phyloP scores from a whole-genome alignment of 2,329 filamentous ascomycete species.

The Aaosphaeria arxii region DNA sequence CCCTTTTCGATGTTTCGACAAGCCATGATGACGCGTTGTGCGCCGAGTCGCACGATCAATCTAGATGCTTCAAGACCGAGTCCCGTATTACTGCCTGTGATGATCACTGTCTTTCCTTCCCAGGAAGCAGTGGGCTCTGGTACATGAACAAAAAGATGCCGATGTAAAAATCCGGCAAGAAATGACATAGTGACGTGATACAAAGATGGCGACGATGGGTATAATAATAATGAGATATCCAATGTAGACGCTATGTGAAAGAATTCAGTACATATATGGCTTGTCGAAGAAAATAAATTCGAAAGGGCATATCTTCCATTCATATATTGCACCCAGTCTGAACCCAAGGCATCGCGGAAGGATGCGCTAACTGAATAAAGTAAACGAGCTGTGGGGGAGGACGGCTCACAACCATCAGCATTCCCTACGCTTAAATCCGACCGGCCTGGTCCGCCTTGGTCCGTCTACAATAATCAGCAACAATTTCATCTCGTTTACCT shows the following conservation, averaged over 20 bases:
- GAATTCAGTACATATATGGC: too few species aligned
- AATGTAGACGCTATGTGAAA: background rate
- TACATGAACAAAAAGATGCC: background rate
- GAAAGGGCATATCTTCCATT: too few species aligned
- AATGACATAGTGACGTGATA: background rate
- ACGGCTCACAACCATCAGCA: too few species aligned
- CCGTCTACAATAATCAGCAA: too few species aligned
- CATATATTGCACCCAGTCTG: too few species aligned
- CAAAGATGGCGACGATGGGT: background rate
- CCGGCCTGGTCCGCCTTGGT: too few species aligned
- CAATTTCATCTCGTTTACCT: too few species aligned
- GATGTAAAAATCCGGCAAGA: background rate
- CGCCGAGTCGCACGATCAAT: conserved; percentile 41
- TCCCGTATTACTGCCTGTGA: conserved; percentile 32
- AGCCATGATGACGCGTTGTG: conserved; percentile 45
- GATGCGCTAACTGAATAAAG: too few species aligned
- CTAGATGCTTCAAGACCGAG: conserved; percentile 4
- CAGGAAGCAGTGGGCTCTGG: background rate
- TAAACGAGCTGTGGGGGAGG: too few species aligned
- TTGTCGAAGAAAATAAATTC: too few species aligned
- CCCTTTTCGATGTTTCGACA: conserved; percentile 44
- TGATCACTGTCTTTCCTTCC: conserved; percentile 27
- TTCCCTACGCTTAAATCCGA: too few species aligned
- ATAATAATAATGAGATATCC: background rate
- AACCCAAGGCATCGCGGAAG: too few species aligned